These are phyloP conservation scores for Curvularia hawaiiensis DNA, from an alignment of 2,329 filamentous ascomycete species.

Conservation along the genomic window DNA sequence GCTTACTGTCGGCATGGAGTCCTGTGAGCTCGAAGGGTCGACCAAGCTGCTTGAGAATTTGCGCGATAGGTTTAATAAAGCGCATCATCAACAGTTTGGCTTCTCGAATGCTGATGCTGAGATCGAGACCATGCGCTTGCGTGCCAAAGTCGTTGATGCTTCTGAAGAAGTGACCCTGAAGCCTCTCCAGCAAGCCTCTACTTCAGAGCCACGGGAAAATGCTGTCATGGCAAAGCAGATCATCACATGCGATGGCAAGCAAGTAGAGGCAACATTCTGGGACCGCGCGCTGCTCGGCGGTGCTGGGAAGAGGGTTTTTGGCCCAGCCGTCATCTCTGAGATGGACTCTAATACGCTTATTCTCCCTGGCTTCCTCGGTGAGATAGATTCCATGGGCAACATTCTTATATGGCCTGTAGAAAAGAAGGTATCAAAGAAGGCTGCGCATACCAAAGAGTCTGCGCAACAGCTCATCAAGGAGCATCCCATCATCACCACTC, in stretches of 20 bases:
- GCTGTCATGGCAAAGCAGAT: slow-evolving; percentile 48
- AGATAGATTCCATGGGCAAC: slow-evolving; percentile 56
- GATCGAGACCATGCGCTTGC: slow-evolving; percentile 56
- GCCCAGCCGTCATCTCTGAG: slow-evolving; percentile 56
- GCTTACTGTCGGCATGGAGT: slow-evolving; percentile 41
- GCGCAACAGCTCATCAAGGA: slow-evolving; percentile 46
- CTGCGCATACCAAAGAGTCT: slow-evolving; percentile 45
- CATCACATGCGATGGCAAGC: slow-evolving; percentile 50
- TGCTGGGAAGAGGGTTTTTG: slow-evolving; percentile 49
- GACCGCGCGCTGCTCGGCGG: slow-evolving; percentile 50
- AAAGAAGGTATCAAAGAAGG: slow-evolving; percentile 32
- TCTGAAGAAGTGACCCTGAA: slow-evolving; percentile 51
- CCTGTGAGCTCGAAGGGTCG: slow-evolving; percentile 44
- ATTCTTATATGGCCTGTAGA: slow-evolving; percentile 54
- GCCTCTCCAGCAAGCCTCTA: slow-evolving; percentile 34
- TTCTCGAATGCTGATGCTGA: slow-evolving; percentile 53
- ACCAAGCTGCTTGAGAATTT: slow-evolving; percentile 39
- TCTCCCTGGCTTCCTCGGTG: slow-evolving; percentile 53
- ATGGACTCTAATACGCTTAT: slow-evolving; percentile 60
- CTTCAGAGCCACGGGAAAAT: slow-evolving; percentile 38
- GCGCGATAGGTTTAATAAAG: slow-evolving; percentile 49
- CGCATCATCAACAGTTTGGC: slow-evolving; percentile 54
- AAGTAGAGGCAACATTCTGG: slow-evolving; percentile 52
- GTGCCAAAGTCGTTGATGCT: slow-evolving; percentile 51
- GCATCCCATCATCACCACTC: slow-evolving; percentile 52